phyloP scores from a whole-genome alignment of 306 rosid genomes.

The Vigna nakashimae region DNA sequence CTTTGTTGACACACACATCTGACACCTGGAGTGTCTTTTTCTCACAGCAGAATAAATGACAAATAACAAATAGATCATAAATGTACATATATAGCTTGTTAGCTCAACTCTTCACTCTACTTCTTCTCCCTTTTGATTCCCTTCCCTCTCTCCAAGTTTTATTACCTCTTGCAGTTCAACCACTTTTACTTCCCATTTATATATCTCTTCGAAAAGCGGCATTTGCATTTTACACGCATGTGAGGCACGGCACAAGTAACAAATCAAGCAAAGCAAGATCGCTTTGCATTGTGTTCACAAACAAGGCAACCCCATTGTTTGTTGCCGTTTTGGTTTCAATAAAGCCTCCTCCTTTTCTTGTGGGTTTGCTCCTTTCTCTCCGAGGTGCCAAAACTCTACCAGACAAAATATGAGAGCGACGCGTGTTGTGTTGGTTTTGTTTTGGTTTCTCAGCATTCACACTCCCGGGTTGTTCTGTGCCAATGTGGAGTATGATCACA shows the following conservation, averaged over 20 bases:
- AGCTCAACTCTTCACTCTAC: neutral
- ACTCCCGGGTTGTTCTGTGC: conserved; percentile 56
- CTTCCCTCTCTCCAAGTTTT: conserved; percentile 32
- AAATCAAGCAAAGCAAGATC: conserved; percentile 10
- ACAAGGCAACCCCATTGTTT: conserved; percentile 16
- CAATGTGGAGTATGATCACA: conserved; percentile 82
- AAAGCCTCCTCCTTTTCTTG: conserved; percentile 28
- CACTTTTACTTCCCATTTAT: conserved; percentile 7
- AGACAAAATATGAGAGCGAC: conserved; percentile 50
- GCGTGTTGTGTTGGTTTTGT: conserved; percentile 40
- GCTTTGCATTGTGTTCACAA: conserved; percentile 10
- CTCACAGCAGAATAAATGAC: neutral
- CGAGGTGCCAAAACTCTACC: neutral
- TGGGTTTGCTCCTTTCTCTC: conserved; percentile 22
- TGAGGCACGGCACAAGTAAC: conserved; percentile 13
- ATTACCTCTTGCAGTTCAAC: neutral
- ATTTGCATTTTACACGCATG: conserved; percentile 11
- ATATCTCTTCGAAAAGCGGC: conserved; percentile 4
- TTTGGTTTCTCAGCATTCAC: conserved; percentile 52
- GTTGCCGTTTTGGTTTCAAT: conserved; percentile 33
- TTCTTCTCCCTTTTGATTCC: conserved; percentile 23
- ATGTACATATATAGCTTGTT: neutral
- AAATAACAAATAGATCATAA: neutral
- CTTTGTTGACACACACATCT: neutral
- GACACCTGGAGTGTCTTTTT: conserved; percentile 12